These are phyloP conservation scores for Neurospora sp. DNA, from an alignment of 495 filamentous ascomycete genomes.

Conservation along the genomic window DNA sequence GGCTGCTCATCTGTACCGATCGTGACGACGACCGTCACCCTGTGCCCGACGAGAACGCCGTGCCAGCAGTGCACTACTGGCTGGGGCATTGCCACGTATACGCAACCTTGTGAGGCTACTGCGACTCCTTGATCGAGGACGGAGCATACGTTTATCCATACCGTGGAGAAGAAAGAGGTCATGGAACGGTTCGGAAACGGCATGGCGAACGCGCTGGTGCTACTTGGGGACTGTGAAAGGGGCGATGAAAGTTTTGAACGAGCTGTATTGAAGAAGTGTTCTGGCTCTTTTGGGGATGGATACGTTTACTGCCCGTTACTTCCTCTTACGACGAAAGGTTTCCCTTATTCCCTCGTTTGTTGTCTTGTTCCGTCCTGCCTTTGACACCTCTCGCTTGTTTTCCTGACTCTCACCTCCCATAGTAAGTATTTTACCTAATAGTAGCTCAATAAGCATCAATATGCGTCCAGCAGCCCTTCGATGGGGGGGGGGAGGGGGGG, in stretches of 20 bases:
- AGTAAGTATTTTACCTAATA: too few relatives aligned
- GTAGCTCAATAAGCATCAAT: neutral
- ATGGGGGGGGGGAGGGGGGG: accelerated
- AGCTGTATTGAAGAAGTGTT: neutral
- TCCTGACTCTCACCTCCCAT: too few relatives aligned
- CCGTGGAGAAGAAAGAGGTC: too few relatives aligned
- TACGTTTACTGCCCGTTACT: too few relatives aligned
- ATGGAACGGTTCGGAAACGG: too few relatives aligned
- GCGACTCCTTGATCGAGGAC: neutral
- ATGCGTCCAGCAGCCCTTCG: neutral
- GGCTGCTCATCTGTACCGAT: conserved; percentile 10
- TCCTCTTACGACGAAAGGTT: too few relatives aligned
- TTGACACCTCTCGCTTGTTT: too few relatives aligned
- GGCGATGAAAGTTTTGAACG: too few relatives aligned
- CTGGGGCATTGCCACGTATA: conserved; percentile 1
- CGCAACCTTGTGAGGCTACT: neutral
- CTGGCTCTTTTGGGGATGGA: too few relatives aligned
- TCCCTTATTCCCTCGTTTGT: too few relatives aligned
- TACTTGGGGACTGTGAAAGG: neutral
- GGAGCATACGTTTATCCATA: too few relatives aligned
- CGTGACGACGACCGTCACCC: conserved; percentile 9
- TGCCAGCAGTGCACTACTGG: conserved; percentile 10
- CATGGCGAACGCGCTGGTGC: neutral
- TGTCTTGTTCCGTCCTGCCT: too few relatives aligned
- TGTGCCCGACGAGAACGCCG: conserved; percentile 11